phyloP scores from a whole-genome alignment of 2,329 filamentous ascomycete genomes.

The Fusarium sp. region DNA sequence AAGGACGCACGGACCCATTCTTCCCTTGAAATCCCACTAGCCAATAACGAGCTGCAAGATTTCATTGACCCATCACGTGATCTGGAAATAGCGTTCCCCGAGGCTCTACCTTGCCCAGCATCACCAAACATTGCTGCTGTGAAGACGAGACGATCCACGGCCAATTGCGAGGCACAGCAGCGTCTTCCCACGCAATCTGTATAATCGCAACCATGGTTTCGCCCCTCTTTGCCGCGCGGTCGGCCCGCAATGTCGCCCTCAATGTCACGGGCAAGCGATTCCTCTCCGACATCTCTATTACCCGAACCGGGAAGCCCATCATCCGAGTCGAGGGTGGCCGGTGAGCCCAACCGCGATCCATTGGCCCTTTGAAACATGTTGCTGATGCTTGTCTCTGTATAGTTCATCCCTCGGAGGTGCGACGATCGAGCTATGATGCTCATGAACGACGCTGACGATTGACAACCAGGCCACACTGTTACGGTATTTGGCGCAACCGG shows the following conservation, averaged over 20 bases:
- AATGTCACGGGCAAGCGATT: slow-evolving; percentile 60
- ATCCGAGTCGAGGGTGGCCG: slow-evolving; percentile 87
- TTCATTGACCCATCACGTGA: slow-evolving; percentile 45
- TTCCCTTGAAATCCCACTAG: not conserved
- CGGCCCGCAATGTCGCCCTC: slow-evolving; percentile 57
- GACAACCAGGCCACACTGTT: slow-evolving; percentile 79
- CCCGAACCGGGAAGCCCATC: slow-evolving; percentile 94
- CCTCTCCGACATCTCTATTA: slow-evolving; percentile 87
- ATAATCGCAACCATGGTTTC: slow-evolving; percentile 60
- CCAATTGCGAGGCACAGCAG: slow-evolving; percentile 47
- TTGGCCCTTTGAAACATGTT: slow-evolving; percentile 29
- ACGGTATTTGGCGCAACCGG: slow-evolving; percentile 98
- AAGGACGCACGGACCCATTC: slow-evolving; percentile 38
- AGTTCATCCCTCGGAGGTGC: slow-evolving; percentile 89
- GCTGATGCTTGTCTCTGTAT: slow-evolving; percentile 48
- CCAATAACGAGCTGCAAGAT: slow-evolving; percentile 31
- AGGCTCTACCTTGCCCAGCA: slow-evolving; percentile 39
- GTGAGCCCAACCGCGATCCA: slow-evolving; percentile 59
- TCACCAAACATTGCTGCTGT: slow-evolving; percentile 39
- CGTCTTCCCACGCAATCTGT: slow-evolving; percentile 43
- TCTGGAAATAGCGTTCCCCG: slow-evolving; percentile 32
- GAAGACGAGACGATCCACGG: slow-evolving; percentile 39
- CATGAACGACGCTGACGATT: slow-evolving; percentile 42
- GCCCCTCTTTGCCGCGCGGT: slow-evolving; percentile 64
- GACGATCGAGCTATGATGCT: slow-evolving; percentile 30